Conservation (phyloP, 352 stramenopile genomes). For the Phytophthora agathidicida region DNA sequence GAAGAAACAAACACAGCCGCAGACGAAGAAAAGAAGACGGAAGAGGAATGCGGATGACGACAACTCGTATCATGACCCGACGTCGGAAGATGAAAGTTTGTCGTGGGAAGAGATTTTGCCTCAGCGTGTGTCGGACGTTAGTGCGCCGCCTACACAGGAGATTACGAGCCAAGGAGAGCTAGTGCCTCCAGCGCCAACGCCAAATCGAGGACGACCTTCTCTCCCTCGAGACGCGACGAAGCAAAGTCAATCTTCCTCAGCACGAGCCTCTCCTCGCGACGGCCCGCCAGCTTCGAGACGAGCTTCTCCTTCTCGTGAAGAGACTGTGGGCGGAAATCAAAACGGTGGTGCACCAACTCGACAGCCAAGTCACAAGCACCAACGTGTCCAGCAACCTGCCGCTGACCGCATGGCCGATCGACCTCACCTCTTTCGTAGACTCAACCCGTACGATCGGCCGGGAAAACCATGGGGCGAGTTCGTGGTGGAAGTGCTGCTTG, state of each 20-base stretch:
- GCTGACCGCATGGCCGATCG: neutral
- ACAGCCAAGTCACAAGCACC: constrained; percentile 9
- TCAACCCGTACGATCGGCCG: constrained; percentile 20
- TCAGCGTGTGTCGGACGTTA: neutral
- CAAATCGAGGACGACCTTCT: constrained; percentile 3
- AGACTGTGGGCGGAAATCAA: constrained; percentile 6
- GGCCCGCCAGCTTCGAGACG: neutral
- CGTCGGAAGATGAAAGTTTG: constrained; percentile 17
- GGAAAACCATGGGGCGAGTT: constrained; percentile 34
- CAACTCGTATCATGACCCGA: constrained; percentile 19
- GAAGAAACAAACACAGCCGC: neutral
- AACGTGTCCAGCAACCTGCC: constrained; percentile 6
- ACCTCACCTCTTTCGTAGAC: neutral
- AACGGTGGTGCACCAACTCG: neutral
- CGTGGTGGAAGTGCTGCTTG: constrained; percentile 31
- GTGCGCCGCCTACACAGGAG: constrained; percentile 2
- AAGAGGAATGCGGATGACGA: constrained; percentile 4
- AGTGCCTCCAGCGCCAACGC: neutral
- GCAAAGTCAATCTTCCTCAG: neutral
- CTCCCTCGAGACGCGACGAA: constrained; percentile 1
- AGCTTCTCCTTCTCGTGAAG: constrained; percentile 2
- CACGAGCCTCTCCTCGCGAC: neutral
- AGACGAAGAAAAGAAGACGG: neutral
- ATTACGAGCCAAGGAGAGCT: constrained; percentile 21
- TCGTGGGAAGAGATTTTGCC: neutral